Percentiles rank a stretch among this genome's conserved stretches.
These are phyloP conservation scores for Suillus occidentalis DNA, from an alignment of 768 basidiomycete genomes.

Conservation along the genomic window DNA sequence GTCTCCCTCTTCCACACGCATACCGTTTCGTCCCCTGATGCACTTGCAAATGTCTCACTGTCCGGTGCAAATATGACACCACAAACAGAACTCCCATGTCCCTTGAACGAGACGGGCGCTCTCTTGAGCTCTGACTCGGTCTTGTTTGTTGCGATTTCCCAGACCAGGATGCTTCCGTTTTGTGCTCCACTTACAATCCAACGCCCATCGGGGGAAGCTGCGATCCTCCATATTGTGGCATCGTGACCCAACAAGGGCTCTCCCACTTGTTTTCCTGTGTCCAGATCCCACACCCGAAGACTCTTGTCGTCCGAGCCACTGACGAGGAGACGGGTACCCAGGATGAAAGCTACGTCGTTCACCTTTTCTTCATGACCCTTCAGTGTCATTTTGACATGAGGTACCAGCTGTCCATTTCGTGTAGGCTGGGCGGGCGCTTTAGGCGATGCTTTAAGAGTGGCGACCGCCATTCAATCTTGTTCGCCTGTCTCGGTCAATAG, in stretches of 20 bases:
- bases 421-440: too few species aligned
- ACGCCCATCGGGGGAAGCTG: neutral
- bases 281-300: neutral
- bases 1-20: neutral
- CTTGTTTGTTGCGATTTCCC: neutral
- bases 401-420: too few species aligned
- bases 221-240: neutral
- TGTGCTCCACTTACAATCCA: neutral
- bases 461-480: too few species aligned
- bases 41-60: neutral
- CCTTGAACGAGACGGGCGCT: neutral
- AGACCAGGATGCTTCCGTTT: neutral
- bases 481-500: too few species aligned
- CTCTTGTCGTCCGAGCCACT: slow-evolving; percentile 20
- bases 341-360: neutral
- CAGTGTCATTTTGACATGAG: too few species aligned
- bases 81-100: rapidly evolving
- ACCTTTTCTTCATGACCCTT: too few species aligned
- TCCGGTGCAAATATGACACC: neutral
- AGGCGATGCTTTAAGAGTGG: too few species aligned
- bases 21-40: neutral
- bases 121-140: neutral
- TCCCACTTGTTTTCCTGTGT: neutral
- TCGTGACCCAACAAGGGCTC: neutral
- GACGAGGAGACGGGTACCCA: slow-evolving; percentile 18